A percentile compares a stretch with the other conserved stretches of the same genome.
phyloP scores from a whole-genome alignment of 306 rosid genomes.

The Cercis canadensis region DNA sequence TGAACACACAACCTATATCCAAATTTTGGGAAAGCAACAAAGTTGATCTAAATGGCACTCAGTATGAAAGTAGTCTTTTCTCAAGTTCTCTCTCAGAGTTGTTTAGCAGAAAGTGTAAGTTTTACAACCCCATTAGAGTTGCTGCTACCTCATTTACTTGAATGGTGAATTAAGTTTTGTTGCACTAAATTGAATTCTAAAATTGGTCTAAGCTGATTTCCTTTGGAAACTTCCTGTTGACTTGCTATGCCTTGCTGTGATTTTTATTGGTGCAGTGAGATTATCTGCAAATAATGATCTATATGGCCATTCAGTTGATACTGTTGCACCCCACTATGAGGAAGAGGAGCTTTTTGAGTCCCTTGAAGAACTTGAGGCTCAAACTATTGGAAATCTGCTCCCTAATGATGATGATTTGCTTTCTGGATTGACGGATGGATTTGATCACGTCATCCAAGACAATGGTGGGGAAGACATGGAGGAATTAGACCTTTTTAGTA shows the following conservation, averaged over 20 bases:
- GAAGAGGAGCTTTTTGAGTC: slow-evolving; percentile 59
- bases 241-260: too few relatives aligned
- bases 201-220: too few relatives aligned
- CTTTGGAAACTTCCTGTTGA: too few relatives aligned
- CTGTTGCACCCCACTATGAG: slow-evolving; percentile 50
- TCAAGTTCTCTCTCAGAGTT: slow-evolving; percentile 80
- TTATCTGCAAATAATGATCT: slow-evolving; percentile 45
- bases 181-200: too few relatives aligned
- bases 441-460: slow-evolving; percentile 43
- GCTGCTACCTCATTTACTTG: too few relatives aligned
- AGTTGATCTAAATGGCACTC: too few relatives aligned
- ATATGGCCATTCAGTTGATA: slow-evolving; percentile 42
- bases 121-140: background rate
- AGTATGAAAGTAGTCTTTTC: slow-evolving; percentile 69
- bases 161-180: too few relatives aligned
- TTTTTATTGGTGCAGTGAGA: slow-evolving; percentile 63
- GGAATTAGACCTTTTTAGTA: slow-evolving; percentile 84
- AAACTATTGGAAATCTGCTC: slow-evolving; percentile 84
- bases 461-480: slow-evolving; percentile 62
- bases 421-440: slow-evolving; percentile 70
- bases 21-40: too few relatives aligned
- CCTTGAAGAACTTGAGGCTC: slow-evolving; percentile 70
- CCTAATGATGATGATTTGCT: slow-evolving; percentile 86
- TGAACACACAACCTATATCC: too few relatives aligned
- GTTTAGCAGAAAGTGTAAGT: slow-evolving; percentile 75